phyloP scores from a whole-genome alignment of 176 grass and related monocot genomes.

The Olyra latifolia region DNA sequence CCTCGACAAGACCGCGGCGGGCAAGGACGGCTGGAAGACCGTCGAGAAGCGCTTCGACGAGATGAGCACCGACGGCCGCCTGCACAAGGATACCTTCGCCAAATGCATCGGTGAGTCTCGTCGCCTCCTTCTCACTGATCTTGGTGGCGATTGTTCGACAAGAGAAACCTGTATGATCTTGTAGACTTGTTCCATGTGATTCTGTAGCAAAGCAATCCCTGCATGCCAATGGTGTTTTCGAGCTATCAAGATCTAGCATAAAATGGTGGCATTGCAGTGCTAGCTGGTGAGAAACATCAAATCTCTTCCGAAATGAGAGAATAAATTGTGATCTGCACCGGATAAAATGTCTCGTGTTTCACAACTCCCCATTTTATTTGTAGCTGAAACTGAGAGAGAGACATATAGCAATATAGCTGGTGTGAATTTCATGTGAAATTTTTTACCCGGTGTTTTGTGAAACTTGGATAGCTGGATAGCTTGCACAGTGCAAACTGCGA shows the following conservation, averaged over 20 bases:
- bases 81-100: slow-evolving; percentile 69
- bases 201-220: not conserved
- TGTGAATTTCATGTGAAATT: too few relatives aligned
- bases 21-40: slow-evolving; percentile 77
- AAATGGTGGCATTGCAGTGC: not conserved
- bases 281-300: not conserved
- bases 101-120: slow-evolving; percentile 75
- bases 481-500: too few relatives aligned
- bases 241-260: not conserved
- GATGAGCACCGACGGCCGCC: slow-evolving; percentile 39
- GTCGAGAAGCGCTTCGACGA: slow-evolving; percentile 86
- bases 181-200: not conserved
- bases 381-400: too few relatives aligned
- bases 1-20: slow-evolving; percentile 64
- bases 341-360: too few relatives aligned
- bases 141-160: not conserved
- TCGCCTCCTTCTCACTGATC: not conserved
- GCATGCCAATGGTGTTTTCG: not conserved
- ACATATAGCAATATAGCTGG: too few relatives aligned
- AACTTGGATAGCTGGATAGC: too few relatives aligned
- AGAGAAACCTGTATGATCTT: not conserved
- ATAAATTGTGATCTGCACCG: too few relatives aligned
- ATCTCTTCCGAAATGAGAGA: not conserved
- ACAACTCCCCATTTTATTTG: too few relatives aligned
- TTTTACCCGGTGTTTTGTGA: too few relatives aligned